Evolutionary conservation across 306 rosid species (phyloP), one percentile per base, ranked within the genome.

Genomic region (Dryas octopetala): DNA sequence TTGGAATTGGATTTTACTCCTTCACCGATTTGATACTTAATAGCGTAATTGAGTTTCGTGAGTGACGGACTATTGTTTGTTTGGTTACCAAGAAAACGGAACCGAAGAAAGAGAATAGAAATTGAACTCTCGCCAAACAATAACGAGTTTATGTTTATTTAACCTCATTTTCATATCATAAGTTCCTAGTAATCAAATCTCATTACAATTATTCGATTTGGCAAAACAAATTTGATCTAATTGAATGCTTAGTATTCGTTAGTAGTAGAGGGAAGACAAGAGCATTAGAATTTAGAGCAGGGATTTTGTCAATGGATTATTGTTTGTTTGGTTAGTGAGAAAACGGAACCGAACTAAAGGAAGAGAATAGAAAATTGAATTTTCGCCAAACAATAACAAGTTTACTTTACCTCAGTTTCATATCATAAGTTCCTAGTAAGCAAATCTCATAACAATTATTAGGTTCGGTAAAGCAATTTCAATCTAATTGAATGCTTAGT

Each of bases 271-370:
- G 38, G 38, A 32, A 32, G 38, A 2, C 38, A 32, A 32, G 38
- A 32, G 38, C 38, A 32, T 32, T 32, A 32, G 38, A 32, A 32
- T 32, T 32, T 32, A 32, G 38, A 32, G 38, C 38, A 32, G 38
- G 38, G 38, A 1, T 32, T 32, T 32, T 32, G 38, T 32, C 38
- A 32, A 32, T 32, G 38, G 38, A 9, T 12, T 73, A 49, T 9
- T 59, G 58, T 63, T 38, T 66, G 66, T 70, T 62, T 68, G 52
- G 59, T 59, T 68, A 28, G 47, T 44, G 23, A 73, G 15, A 38
- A 70, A 62, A 67, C 3, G 38, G 38, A 32, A 32, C 6, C 62
- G 4, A 32, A 32, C 38, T 32, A 2, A 62, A 38, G 53, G 14
- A 53, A 71, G 66, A 13, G 6, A 8, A n/a, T 11, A 11, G n/a